Evolutionary conservation across 176 grass and related monocot genomes (phyloP).

Genomic region (Tillandsia leiboldiana): DNA sequence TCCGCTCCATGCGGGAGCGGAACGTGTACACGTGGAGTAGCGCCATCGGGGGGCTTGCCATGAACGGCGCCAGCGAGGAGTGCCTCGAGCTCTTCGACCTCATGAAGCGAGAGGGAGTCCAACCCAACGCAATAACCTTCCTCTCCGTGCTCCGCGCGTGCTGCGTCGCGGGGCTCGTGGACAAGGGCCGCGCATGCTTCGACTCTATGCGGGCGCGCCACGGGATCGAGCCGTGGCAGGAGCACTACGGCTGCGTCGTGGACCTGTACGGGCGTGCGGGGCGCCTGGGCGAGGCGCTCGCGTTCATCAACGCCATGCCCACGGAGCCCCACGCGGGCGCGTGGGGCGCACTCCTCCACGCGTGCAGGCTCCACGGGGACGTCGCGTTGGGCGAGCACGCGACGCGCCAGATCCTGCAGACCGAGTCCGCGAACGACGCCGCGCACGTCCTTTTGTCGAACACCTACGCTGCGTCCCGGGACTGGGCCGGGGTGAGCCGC

Average conservation of each 20-base stretch:
- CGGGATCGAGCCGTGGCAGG: conserved; percentile 42
- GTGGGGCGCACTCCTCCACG: conserved; percentile 75
- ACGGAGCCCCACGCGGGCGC: conserved; percentile 52
- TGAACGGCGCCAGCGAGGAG: conserved; percentile 52
- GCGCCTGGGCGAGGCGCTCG: conserved; percentile 40
- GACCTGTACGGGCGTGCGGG: conserved; percentile 67
- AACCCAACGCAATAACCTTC: conserved; percentile 64
- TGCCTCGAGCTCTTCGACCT: conserved; percentile 55
- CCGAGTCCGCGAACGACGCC: conserved; percentile 38
- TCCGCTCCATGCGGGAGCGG: conserved; percentile 52
- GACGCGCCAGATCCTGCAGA: conserved; percentile 31
- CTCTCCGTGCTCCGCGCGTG: conserved; percentile 58
- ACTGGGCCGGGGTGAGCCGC: conserved; percentile 48
- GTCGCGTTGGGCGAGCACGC: conserved; percentile 56
- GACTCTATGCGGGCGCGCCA: conserved; percentile 40
- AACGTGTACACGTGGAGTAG: conserved; percentile 73
- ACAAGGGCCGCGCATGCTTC: conserved; percentile 42
- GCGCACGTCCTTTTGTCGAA: conserved; percentile 71
- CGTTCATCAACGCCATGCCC: conserved; percentile 57
- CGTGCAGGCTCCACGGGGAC: conserved; percentile 63
- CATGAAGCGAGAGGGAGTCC: conserved; percentile 32
- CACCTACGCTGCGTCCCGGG: conserved; percentile 47
- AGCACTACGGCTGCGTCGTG: conserved; percentile 75
- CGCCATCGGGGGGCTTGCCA: conserved; percentile 47
- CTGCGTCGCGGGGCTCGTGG: conserved; percentile 51